A percentile compares a stretch with the other conserved stretches of the same genome.
These are phyloP conservation scores for Haplosporangium sp. DNA, from an alignment of 371 early-diverging fungal genomes.

Conservation along the genomic window DNA sequence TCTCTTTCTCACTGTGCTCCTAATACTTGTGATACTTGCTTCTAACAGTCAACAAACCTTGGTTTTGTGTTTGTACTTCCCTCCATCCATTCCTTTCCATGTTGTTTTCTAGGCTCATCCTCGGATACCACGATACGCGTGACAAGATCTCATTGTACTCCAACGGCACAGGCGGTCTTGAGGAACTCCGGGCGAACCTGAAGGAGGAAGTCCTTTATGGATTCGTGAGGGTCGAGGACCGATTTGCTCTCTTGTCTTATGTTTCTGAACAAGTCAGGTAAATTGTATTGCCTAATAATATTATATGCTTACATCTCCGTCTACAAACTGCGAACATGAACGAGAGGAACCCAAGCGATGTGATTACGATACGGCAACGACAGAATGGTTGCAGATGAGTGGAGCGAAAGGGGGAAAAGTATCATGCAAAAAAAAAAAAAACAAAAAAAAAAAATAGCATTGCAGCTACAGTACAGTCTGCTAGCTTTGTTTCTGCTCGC, in stretches of 20 bases:
- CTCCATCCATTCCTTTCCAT: too few species aligned
- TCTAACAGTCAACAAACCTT: not conserved
- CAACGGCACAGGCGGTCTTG: constrained; percentile 69
- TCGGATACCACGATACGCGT: constrained; percentile 77
- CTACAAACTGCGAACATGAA: not conserved
- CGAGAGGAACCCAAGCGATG: too few species aligned
- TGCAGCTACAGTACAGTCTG: too few species aligned
- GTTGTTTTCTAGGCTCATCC: constrained; percentile 64
- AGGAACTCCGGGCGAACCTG: constrained; percentile 69
- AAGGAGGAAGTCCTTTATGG: constrained; percentile 76
- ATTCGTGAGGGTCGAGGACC: constrained; percentile 70
- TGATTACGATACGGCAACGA: too few species aligned
- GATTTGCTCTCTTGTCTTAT: constrained; percentile 71
- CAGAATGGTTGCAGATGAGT: too few species aligned
- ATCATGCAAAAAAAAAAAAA: not conserved
- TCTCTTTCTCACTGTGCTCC: not conserved
- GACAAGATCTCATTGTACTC: constrained; percentile 75
- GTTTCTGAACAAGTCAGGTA: constrained; percentile 79
- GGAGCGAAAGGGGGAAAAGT: too few species aligned
- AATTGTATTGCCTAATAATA: not conserved
- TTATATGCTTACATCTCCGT: too few species aligned
- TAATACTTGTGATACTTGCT: too few species aligned
- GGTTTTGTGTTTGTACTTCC: too few species aligned
- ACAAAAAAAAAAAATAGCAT: too few species aligned
- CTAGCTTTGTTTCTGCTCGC: too few species aligned